These are phyloP conservation scores for Alternaria ethzedia DNA, from an alignment of 2,329 filamentous ascomycete species.

Conservation along the genomic window DNA sequence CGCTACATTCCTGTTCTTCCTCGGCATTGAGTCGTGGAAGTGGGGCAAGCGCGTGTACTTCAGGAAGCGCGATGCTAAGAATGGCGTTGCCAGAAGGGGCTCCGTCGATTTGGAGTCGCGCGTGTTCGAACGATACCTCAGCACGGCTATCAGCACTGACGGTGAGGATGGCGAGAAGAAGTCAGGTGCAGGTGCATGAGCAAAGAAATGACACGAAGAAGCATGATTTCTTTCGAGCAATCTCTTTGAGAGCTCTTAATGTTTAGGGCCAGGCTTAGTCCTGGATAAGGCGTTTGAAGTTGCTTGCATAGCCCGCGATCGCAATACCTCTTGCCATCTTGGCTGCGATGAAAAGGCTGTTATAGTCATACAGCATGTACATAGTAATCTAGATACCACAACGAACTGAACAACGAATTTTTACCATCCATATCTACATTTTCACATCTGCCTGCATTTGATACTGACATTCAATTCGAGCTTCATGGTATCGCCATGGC, in stretches of 20 bases:
- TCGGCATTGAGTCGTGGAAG: slow-evolving; percentile 71
- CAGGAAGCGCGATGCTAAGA: slow-evolving; percentile 30
- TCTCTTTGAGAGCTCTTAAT: not conserved
- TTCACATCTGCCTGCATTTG: not conserved
- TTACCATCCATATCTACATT: not conserved
- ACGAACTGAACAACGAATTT: not conserved
- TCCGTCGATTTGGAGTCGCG: slow-evolving; percentile 40
- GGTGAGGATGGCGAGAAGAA: slow-evolving; percentile 37
- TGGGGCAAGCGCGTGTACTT: slow-evolving; percentile 63
- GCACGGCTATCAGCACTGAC: slow-evolving; percentile 40
- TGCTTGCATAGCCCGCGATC: slow-evolving; percentile 29
- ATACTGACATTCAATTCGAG: not conserved
- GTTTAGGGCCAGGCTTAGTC: not conserved
- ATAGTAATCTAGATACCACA: slow-evolving; percentile 18
- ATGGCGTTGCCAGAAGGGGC: slow-evolving; percentile 28
- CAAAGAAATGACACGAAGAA: not conserved
- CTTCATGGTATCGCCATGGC: not conserved
- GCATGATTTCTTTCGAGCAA: not conserved
- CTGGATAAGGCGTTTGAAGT: slow-evolving; percentile 16
- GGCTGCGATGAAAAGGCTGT: slow-evolving; percentile 19
- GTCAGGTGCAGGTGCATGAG: slow-evolving; percentile 2
- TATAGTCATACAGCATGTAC: slow-evolving; percentile 8
- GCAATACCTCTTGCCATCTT: slow-evolving; percentile 27
- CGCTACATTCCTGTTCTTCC: slow-evolving; percentile 67
- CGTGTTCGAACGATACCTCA: slow-evolving; percentile 43